Evolutionary conservation across 2,329 filamentous ascomycete species (phyloP), one percentile per base, ranked within the genome.

Genomic region (Ophiostoma himal-ulmi): DNA sequence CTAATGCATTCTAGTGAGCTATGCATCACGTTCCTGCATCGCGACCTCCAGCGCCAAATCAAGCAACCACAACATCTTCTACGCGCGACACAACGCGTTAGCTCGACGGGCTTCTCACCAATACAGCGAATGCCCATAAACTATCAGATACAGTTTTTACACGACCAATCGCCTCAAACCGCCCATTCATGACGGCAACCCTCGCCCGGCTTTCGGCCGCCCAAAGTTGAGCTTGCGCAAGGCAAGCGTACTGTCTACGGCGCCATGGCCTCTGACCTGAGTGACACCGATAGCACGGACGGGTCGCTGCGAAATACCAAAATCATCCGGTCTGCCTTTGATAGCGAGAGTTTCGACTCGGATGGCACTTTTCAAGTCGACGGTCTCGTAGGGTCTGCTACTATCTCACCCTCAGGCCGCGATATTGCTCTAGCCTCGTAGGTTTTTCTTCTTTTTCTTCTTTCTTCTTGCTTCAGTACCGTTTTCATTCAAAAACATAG

Each of bases 401-500:
- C 93, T 72, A 97, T 97, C 79, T 96, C 94, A 26, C 94, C 94
- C 2, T 94, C 91, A 72, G 93, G 94, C 67, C 87, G 94, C 75
- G 94, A 97, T 81, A 88, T 97, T 70, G 94, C 94, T 48, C 84
- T 97, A 73, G 94, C 93, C 70, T 96, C 93, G 52, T 57, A 57
- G 11, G 52, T 57, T 22, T 26, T 26, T 20, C 44, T 48, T 48
- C 17, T 6, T 48, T 6, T 6, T 14, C 13, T 13, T 17, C 5
- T 13, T n/a, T 48, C 1, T 6, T 48, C 17, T 20, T 6, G 0
- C 17, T 48, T 48, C 8, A 17, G 30, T 30, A 30, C 30, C 30
- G 30, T 3, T 30, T 3, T 30, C 30, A 30, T 30, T 30, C 30
- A 30, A 30, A 48, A 5, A 20, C 7, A 20, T 7, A 7, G 17